Evolutionary conservation across 2,329 filamentous ascomycete species (phyloP).

Genomic region (Passalora sequoiae): DNA sequence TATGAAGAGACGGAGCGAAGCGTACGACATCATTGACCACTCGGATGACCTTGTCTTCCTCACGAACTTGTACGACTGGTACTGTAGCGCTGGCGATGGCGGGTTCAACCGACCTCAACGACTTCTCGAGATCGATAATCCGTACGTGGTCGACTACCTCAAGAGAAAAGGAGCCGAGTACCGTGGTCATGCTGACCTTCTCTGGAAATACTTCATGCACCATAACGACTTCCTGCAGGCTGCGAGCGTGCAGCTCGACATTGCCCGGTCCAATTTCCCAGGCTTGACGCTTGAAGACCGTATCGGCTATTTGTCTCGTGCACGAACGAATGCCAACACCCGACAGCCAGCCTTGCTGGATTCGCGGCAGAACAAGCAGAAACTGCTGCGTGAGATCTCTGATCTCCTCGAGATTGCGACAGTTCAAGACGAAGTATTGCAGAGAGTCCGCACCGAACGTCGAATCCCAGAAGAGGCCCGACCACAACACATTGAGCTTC

Average conservation of each 20-base stretch:
- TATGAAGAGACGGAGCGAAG: slow-evolving; percentile 75
- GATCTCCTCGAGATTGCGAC: slow-evolving; percentile 88
- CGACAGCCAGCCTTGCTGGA: slow-evolving; percentile 66
- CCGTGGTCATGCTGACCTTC: slow-evolving; percentile 75
- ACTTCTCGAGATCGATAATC: slow-evolving; percentile 76
- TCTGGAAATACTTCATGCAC: slow-evolving; percentile 89
- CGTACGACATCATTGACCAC: slow-evolving; percentile 81
- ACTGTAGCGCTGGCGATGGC: slow-evolving; percentile 51
- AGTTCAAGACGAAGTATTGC: slow-evolving; percentile 86
- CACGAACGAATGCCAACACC: slow-evolving; percentile 87
- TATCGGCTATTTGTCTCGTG: slow-evolving; percentile 82
- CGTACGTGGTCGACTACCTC: slow-evolving; percentile 81
- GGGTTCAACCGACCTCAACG: slow-evolving; percentile 76
- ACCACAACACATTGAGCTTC: slow-evolving; percentile 50
- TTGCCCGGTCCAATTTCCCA: slow-evolving; percentile 76
- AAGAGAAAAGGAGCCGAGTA: slow-evolving; percentile 68
- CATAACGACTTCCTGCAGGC: slow-evolving; percentile 79
- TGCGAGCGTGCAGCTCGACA: slow-evolving; percentile 74
- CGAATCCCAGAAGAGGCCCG: slow-evolving; percentile 62
- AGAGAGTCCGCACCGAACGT: slow-evolving; percentile 66
- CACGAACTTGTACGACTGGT: slow-evolving; percentile 97
- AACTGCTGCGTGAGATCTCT: slow-evolving; percentile 75
- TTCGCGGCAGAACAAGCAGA: slow-evolving; percentile 61
- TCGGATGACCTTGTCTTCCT: slow-evolving; percentile 93
- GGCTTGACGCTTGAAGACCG: slow-evolving; percentile 71